Percentiles rank a stretch among this genome's conserved stretches.
These are phyloP conservation scores for Paecilomyces variotii DNA, from an alignment of 2,329 filamentous ascomycete genomes.

Conservation along the genomic window DNA sequence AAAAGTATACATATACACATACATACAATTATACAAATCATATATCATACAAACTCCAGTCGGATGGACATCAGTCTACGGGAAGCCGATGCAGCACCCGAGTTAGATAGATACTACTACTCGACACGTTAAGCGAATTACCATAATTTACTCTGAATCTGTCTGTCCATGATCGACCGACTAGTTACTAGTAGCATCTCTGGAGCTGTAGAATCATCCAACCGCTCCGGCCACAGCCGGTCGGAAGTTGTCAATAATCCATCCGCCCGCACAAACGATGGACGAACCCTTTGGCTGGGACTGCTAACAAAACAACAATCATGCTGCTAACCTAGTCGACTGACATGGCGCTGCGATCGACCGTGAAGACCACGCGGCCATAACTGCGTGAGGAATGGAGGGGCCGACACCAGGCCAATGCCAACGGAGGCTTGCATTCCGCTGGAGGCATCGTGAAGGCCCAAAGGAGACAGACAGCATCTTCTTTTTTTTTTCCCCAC, in stretches of 20 bases:
- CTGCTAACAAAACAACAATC: background rate
- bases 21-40: too few relatives aligned
- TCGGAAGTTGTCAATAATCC: background rate
- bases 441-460: background rate
- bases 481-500: background rate
- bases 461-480: background rate
- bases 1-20: too few relatives aligned
- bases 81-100: background rate
- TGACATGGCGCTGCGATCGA: background rate
- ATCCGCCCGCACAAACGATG: background rate
- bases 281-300: background rate
- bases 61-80: background rate
- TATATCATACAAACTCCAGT: too few relatives aligned
- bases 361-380: background rate
- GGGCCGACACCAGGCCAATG: background rate
- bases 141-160: background rate
- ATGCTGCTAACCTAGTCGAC: background rate
- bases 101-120: too few relatives aligned
- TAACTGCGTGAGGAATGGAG: background rate
- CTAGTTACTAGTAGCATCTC: background rate
- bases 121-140: too few relatives aligned
- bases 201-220: background rate
- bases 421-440: background rate
- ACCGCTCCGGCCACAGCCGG: background rate
- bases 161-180: background rate